Evolutionary conservation across 345 rosid species (phyloP).

Genomic region (Euphorbia lathyris): DNA sequence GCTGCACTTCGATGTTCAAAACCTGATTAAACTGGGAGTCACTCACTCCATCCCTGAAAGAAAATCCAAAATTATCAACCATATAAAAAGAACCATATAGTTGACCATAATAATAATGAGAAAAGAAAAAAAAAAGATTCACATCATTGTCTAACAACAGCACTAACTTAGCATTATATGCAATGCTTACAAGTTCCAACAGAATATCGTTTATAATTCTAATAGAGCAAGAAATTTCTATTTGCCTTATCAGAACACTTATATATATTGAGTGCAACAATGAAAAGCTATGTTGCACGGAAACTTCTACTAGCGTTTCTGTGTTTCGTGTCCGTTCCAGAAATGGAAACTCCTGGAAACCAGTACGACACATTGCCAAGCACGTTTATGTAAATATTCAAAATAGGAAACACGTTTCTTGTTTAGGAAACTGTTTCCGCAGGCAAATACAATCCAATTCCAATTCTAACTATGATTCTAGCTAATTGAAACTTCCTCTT

Average conservation of each 20-base stretch:
- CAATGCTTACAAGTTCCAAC: background rate
- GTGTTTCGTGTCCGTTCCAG: too few species aligned
- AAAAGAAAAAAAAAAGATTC: background rate
- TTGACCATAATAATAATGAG: background rate
- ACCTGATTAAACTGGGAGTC: constrained; percentile 94
- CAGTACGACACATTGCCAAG: too few species aligned
- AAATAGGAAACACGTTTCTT: too few species aligned
- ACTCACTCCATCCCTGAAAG: constrained; percentile 83
- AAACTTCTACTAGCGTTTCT: too few species aligned
- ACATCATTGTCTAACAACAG: background rate
- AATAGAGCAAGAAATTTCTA: background rate
- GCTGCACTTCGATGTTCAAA: constrained; percentile 72
- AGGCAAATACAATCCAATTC: too few species aligned
- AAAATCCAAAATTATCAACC: constrained; percentile 10
- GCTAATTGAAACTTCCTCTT: too few species aligned
- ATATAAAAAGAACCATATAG: background rate
- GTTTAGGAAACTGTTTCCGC: too few species aligned
- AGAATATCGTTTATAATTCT: background rate
- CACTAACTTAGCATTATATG: background rate
- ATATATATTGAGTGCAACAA: background rate
- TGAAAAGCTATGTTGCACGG: too few species aligned
- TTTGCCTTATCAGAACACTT: background rate
- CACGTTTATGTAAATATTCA: too few species aligned
- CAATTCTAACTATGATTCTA: too few species aligned
- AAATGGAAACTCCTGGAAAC: too few species aligned